Percentiles rank a stretch among this genome's conserved stretches.
These are phyloP conservation scores for Pharnaceum exiguum DNA, from an alignment of 148 eudicot species.

Conservation along the genomic window DNA sequence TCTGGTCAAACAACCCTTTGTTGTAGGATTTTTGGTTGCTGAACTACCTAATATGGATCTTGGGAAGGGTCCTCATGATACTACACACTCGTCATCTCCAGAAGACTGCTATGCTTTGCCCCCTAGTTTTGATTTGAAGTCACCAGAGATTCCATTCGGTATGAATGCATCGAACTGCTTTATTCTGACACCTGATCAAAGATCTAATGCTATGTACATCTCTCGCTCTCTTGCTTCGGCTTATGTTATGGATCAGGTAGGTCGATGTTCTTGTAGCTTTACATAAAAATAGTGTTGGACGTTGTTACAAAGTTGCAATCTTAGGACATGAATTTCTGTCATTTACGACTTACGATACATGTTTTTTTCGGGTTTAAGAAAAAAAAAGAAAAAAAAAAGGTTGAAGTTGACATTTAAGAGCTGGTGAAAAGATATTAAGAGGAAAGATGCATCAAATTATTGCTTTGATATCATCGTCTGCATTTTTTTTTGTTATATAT, in stretches of 20 bases:
- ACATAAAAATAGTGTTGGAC: too few relatives aligned
- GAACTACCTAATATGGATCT: constrained; percentile 66
- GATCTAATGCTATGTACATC: constrained; percentile 69
- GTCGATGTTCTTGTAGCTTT: neutral
- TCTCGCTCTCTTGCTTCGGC: constrained; percentile 84
- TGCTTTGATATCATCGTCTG: too few relatives aligned
- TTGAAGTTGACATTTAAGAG: too few relatives aligned
- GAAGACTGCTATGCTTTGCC: constrained; percentile 49
- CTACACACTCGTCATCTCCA: constrained; percentile 29
- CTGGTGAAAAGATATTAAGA: too few relatives aligned
- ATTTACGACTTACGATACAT: too few relatives aligned
- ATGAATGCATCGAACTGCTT: constrained; percentile 30
- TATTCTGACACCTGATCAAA: constrained; percentile 71
- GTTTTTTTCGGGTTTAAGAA: too few relatives aligned
- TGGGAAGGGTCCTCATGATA: constrained; percentile 34
- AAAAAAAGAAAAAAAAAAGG: too few relatives aligned
- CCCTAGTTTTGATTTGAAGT: constrained; percentile 36
- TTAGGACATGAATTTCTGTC: too few relatives aligned
- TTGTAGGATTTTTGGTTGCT: constrained; percentile 97
- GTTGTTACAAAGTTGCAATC: too few relatives aligned
- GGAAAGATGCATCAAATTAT: too few relatives aligned
- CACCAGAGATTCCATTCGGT: constrained; percentile 36
- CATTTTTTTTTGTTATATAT: too few relatives aligned
- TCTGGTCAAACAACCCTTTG: constrained; percentile 89
- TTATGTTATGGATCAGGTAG: constrained; percentile 99